Base-by-base conservation (phyloP, 305 asterid species). In the Fraxinus sp. region DNA sequence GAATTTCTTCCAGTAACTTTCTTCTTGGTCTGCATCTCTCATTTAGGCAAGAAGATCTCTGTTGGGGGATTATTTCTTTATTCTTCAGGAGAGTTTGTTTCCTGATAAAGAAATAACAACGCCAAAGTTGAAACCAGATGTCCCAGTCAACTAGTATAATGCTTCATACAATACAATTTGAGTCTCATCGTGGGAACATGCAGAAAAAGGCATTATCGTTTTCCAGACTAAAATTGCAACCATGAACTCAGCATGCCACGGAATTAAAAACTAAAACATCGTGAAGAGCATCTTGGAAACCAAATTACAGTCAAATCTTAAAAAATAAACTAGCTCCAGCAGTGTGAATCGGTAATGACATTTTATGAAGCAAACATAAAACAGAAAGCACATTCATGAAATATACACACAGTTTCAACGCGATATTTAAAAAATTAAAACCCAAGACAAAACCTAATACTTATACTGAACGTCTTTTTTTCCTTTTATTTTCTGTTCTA, bases 21-120 rank as follows among this genome's bases (percentile, higher is more conserved):
- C 84, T 89, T 93, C 93, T 83, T 92, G 76, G 92, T 92, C 86
- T 86, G 99, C 98, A 96, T 96, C 83, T 81, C 87, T 74, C 89
- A 80, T 84, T 59, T 71, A 83, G 76, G 78, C 76, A 78, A 55
- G 83, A 39, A 20, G 32, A 26, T 41, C 13, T 72, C 82, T 22
- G 64, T 78, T 86, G 81, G 86, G 20, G 77, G 59, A 77, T 24
- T 66, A 10, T 4, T 22, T n/a, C 74, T 81, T 76, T 32, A 66
- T 70, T 77, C 70, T 83, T 70, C 39, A 81, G 66, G 86, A 84
- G 80, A 80, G 30, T 49, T 66, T 52, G 81, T 70, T 78, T 74
- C 49, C 28, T 64, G 33, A 68, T 52, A 37, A 41, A 62, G 44
- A 36, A 30, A 49, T 3, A 44, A 41, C 49, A 30, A 10, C 11